Percentiles rank a stretch among this genome's conserved stretches.
These are phyloP conservation scores for Pichia sp. DNA, from an alignment of 1,139 yeast genomes.

Conservation along the genomic window DNA sequence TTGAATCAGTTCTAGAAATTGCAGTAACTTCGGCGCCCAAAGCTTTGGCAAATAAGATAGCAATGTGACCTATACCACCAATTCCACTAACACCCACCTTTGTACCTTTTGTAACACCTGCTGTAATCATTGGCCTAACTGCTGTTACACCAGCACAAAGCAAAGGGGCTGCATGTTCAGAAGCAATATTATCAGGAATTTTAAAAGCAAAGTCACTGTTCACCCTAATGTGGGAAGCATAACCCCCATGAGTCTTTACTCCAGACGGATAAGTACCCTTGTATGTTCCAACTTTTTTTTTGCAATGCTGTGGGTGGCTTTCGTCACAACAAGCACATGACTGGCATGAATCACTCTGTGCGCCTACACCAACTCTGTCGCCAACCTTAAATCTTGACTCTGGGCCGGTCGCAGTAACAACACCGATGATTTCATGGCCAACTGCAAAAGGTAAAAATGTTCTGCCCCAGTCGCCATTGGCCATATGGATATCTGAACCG, in stretches of 20 bases:
- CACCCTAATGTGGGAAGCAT: conserved; percentile 46
- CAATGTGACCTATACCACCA: conserved; percentile 56
- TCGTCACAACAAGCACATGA: conserved; percentile 37
- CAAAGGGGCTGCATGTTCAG: conserved; percentile 47
- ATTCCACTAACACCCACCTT: conserved; percentile 46
- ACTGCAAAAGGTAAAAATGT: conserved; percentile 25
- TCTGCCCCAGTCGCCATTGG: conserved; percentile 32
- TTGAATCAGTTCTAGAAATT: conserved; percentile 40
- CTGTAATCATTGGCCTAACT: conserved; percentile 42
- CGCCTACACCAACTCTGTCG: conserved; percentile 58
- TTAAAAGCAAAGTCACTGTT: conserved; percentile 41
- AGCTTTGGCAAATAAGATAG: conserved; percentile 46
- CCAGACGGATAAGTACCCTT: conserved; percentile 30
- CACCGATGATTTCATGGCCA: conserved; percentile 41
- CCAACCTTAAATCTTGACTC: conserved; percentile 36
- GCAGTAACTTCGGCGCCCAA: conserved; percentile 50
- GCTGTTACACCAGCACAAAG: conserved; percentile 62
- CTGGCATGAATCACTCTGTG: conserved; percentile 39
- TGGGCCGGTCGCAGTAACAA: conserved; percentile 35
- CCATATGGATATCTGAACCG: conserved; percentile 42
- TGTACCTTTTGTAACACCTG: conserved; percentile 30
- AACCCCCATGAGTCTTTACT: conserved; percentile 47
- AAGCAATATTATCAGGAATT: conserved; percentile 42
- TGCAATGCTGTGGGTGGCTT: conserved; percentile 41
- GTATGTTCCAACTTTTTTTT: conserved; percentile 33